Evolutionary conservation across 2,329 filamentous ascomycete species (phyloP).

Genomic region (Phialophora verrucosa): DNA sequence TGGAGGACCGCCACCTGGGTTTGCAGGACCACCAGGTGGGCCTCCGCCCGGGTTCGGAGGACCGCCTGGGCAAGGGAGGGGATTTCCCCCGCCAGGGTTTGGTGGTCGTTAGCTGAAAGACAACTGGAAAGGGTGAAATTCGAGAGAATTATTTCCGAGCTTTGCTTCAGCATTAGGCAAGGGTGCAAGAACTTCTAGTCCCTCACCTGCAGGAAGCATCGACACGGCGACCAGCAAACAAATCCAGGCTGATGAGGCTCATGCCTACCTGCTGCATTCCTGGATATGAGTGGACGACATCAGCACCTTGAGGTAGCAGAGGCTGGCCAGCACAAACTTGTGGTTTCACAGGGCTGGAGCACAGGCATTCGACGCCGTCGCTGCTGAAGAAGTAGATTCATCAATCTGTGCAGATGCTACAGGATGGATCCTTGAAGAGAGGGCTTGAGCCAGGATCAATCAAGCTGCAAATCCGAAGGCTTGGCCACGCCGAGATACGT

Average conservation of each 20-base stretch:
- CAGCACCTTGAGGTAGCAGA: neutral
- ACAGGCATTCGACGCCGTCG: neutral
- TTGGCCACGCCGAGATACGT: neutral
- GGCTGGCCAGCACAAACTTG: neutral
- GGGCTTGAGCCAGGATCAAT: neutral
- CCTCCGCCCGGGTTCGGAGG: conserved; percentile 70
- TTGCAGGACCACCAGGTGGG: conserved; percentile 32
- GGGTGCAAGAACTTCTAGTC: neutral
- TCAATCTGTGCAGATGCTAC: neutral
- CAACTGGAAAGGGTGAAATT: neutral
- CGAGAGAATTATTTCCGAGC: neutral
- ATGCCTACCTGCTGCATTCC: neutral
- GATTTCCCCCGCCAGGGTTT: conserved; percentile 59
- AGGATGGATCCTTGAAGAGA: neutral
- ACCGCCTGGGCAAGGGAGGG: conserved; percentile 62
- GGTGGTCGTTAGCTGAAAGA: conserved; percentile 42
- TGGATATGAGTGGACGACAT: neutral
- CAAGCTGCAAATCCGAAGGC: neutral
- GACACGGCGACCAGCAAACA: neutral
- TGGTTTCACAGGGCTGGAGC: neutral
- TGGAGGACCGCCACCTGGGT: conserved; percentile 51
- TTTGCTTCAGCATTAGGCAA: neutral
- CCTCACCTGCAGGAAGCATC: neutral
- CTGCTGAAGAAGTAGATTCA: neutral
- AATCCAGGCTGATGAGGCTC: neutral